Evolutionary conservation across 805 yeast species (phyloP).

Genomic region (Clavispora phyllophila): DNA sequence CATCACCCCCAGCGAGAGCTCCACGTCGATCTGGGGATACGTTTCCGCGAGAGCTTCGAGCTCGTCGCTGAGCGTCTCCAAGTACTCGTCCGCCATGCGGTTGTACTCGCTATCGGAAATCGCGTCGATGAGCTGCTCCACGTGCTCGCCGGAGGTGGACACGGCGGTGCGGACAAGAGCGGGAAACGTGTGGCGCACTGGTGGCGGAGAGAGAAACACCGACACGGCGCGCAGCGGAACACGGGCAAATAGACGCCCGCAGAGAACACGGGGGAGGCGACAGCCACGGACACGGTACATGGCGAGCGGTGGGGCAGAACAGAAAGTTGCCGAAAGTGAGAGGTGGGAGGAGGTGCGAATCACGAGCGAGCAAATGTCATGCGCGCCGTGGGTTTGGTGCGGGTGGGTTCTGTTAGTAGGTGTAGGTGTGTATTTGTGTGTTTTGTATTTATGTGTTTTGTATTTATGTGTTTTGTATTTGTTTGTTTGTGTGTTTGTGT

Average conservation of each 20-base stretch:
- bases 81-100: conserved; percentile 54
- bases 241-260: background rate
- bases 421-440: too few species aligned
- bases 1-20: conserved; percentile 83
- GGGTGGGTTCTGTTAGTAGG: too few species aligned
- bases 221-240: background rate
- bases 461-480: too few species aligned
- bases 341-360: background rate
- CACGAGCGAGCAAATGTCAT: background rate
- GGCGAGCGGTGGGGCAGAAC: too few species aligned
- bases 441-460: too few species aligned
- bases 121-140: conserved; percentile 48
- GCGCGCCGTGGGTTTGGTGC: too few species aligned
- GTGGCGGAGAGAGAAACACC: background rate
- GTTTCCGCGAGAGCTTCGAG: conserved; percentile 64
- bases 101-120: conserved; percentile 56
- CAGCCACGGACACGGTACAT: background rate
- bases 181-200: background rate
- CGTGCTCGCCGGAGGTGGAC: conserved; percentile 49
- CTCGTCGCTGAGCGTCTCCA: conserved; percentile 64
- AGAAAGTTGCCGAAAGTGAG: too few species aligned
- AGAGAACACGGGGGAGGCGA: background rate
- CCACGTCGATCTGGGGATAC: conserved; percentile 63
- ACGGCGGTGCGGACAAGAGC: conserved; percentile 7
- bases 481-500: too few species aligned